Evolutionary conservation across 2,329 filamentous ascomycete genomes (phyloP), one percentile per base, ranked within the genome.

Genomic region (Beauveria asiatica): DNA sequence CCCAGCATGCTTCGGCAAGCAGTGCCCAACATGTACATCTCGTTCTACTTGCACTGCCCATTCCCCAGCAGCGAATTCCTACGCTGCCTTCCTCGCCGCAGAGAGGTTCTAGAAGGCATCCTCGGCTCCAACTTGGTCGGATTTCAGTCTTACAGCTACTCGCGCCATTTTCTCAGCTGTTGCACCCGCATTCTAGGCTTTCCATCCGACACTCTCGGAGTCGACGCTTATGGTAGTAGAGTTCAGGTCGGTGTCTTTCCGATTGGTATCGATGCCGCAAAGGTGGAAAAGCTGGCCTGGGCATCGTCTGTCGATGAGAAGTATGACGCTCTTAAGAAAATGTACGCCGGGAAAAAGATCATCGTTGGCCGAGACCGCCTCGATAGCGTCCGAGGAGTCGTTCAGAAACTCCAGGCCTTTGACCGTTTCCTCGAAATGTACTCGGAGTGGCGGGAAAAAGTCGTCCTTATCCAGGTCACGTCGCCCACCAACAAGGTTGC

Each of bases 41-140:
- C 91, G 58, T 97, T 97, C 78, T 97, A 91, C 78, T 80, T 97
- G 51, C 93, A 97, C 74, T 88, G 91, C 50, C 93, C 93, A 0
- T 97, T 97, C 74, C 93, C 93, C 39, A 96, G 92, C 75, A 96
- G 90, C 79, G 94, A 97, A 74, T 97, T 96, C 70, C 84, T 97
- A 71, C 85, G 92, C 52, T 96, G 92, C 72, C 79, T 97, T 60
- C 89, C 90, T 42, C 85, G 90, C 64, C 85, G 93, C 66, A 96
- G 96, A 74, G 92, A 97, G 71, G 82, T 97, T 11, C 79, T 97
- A 16, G 91, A 94, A 66, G 94, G 94, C 53, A 86, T 96, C 51
- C 80, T 97, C 46, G 92, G 93, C 19, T 85, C 93, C 60, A 97
- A 97, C 73, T 86, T 97, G 78, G 85, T 97, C 64, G 92, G 92